Conservation (phyloP, 2,329 filamentous ascomycete species). For the Colletotrichum sp. region DNA sequence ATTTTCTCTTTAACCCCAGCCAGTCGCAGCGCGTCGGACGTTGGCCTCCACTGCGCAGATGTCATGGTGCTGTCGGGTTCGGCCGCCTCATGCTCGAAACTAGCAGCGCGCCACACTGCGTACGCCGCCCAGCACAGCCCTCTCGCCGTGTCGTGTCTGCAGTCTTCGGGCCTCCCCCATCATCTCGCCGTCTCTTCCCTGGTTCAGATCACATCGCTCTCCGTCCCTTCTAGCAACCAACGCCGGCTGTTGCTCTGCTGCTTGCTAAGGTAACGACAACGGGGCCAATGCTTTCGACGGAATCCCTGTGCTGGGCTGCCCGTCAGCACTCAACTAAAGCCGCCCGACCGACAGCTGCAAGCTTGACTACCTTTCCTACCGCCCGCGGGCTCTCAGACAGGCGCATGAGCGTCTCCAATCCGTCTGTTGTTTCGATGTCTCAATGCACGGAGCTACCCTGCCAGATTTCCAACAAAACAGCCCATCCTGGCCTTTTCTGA, state of each 20-base stretch:
- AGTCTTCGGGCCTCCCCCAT: conserved; percentile 14
- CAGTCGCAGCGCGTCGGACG: neutral
- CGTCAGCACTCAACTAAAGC: neutral
- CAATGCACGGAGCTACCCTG: conserved; percentile 4
- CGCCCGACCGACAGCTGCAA: neutral
- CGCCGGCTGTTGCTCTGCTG: neutral
- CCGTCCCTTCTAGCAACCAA: neutral
- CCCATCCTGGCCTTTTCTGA: neutral
- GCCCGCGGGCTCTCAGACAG: conserved; percentile 7
- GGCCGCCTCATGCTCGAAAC: neutral
- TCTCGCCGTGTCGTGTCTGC: conserved; percentile 14
- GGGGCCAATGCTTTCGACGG: neutral
- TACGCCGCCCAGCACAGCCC: conserved; percentile 1
- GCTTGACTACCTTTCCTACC: neutral
- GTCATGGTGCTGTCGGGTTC: neutral
- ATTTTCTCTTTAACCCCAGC: neutral
- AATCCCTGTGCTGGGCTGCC: neutral
- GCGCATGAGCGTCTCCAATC: conserved; percentile 12
- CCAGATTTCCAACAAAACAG: neutral
- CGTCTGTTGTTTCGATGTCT: conserved; percentile 11
- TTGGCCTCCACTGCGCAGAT: neutral
- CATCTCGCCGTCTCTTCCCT: neutral
- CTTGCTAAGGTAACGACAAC: neutral
- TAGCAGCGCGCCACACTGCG: neutral
- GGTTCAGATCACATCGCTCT: neutral